Conservation (phyloP, 2,329 filamentous ascomycete genomes). For the Hymenoscyphus albidus region DNA sequence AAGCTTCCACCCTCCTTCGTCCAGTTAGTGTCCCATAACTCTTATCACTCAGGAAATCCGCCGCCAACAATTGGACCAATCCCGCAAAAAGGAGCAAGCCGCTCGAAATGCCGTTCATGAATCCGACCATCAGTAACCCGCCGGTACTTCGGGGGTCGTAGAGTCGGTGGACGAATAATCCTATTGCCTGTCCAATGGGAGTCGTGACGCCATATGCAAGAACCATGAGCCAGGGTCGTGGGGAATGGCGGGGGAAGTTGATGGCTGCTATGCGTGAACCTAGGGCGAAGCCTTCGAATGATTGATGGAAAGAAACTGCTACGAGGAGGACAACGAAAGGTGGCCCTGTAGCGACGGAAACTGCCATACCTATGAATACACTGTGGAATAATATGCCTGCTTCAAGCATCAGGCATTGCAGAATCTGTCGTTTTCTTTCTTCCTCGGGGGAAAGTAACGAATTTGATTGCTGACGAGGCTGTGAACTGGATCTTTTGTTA, state of each 20-base stretch:
- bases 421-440: conserved; percentile 61
- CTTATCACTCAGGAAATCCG: conserved; percentile 75
- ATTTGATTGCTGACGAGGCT: conserved; percentile 34
- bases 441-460: conserved; percentile 39
- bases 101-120: conserved; percentile 82
- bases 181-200: conserved; percentile 79
- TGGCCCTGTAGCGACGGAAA: conserved; percentile 75
- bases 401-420: conserved; percentile 77
- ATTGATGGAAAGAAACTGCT: conserved; percentile 81
- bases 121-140: conserved; percentile 75
- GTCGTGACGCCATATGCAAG: conserved; percentile 74
- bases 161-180: conserved; percentile 69
- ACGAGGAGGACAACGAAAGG: conserved; percentile 76
- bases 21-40: conserved; percentile 59
- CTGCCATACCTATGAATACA: conserved; percentile 82
- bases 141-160: conserved; percentile 76
- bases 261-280: conserved; percentile 82
- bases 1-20: conserved; percentile 56
- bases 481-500: conserved; percentile 22
- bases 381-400: conserved; percentile 82
- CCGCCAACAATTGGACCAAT: conserved; percentile 76
- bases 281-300: conserved; percentile 82
- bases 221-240: conserved; percentile 77
- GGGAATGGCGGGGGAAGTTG: conserved; percentile 68
- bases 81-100: conserved; percentile 79